Base-by-base conservation (phyloP, 2,329 filamentous ascomycete species). In the Coleophoma eucalyptorum region DNA sequence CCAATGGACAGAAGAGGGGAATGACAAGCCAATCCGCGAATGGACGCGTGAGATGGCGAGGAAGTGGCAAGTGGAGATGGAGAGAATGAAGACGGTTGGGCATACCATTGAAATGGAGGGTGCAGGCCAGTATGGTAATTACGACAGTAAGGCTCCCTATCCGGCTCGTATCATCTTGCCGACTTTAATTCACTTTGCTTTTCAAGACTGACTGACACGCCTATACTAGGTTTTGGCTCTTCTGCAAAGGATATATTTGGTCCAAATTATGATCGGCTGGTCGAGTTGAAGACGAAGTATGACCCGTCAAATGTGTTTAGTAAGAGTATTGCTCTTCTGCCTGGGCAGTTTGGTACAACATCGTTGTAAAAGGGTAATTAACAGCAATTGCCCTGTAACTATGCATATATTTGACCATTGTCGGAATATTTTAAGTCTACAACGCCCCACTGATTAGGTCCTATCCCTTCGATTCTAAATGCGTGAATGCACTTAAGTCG, bases 231-330 rank as follows among this genome's bases (percentile, higher is more conserved):
- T 43, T 37, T 55, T 43, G 53, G 53, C 33, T 20, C 46, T 2
- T 37, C 38, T 32, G 56, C 53, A 13, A 48, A 56, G 38, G 33
- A 26, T 4, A 42, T 75, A 38, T 77, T 75, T 55, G 75, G 74
- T 2, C 64, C 65, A 12, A 75, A 77, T 49, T 69, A 71, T 37
- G 55, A 57, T 3, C 61, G 67, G 7, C 55, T 78, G 42, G 67
- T 71, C 54, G 55, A 59, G 5, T 57, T 77, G 38, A 77, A 78
- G 62, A 67, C 65, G 18, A 64, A 65, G 48, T 77, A 75, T 51
- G 75, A 77, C 55, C 72, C 74, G 3, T 64, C 51, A 4, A 75
- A 73, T 54, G 57, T 75, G 16, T 78, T 77, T 57, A 65, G 72
- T 42, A 58, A 55, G 19, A 56, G 58, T 7, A 42, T 42, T 5